Evolutionary conservation across 257 asterid species (phyloP), one percentile per base, ranked within the genome.

Genomic region (Plectranthus barbatus): DNA sequence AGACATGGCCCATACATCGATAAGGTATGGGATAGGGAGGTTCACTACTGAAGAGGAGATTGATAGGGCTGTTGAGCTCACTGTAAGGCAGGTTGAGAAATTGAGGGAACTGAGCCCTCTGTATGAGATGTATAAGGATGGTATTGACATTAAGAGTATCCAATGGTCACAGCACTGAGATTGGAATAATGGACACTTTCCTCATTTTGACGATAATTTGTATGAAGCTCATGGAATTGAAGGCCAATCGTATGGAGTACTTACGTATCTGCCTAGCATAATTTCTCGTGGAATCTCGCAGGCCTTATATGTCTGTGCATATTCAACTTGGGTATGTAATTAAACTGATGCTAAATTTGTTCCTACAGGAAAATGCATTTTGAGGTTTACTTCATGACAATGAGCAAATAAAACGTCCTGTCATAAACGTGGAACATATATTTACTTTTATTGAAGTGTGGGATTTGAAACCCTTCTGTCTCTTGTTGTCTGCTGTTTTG

Each of bases 1-100:
- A 67, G 99, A 93, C 53, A 93, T 93, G 99, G 99, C 99, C 0
- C 96, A 90, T 68, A 93, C 99, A 0, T 93, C 99, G 0, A 93
- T 93, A 39, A 84, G 99, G 77, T 93, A 87, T 47, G 99, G 99
- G 33, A 93, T 93, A 20, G 99, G 99, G 75, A 84, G 97, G 91
- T 90, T 87, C 45, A 87, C 97, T 0, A 93, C 99, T 0, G 97
- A 84, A 52, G 91, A 81, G 41, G 97, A 93, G 75, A 82, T 93
- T 36, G 99, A 90, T 79, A 74, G 71, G 74, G 97, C 97, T 0
- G 84, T 81, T 51, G 95, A 87, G 76, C 88, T 93, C 4, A 90
- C 99, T 1, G 94, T 93, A 20, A 78, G 74, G 58, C 99, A 93
- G 81, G 99, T 93, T 14, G 95, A 72, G 87, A 93, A 93, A 50